Evolutionary conservation across 805 yeast genomes (phyloP).

Genomic region (Candida maris): DNA sequence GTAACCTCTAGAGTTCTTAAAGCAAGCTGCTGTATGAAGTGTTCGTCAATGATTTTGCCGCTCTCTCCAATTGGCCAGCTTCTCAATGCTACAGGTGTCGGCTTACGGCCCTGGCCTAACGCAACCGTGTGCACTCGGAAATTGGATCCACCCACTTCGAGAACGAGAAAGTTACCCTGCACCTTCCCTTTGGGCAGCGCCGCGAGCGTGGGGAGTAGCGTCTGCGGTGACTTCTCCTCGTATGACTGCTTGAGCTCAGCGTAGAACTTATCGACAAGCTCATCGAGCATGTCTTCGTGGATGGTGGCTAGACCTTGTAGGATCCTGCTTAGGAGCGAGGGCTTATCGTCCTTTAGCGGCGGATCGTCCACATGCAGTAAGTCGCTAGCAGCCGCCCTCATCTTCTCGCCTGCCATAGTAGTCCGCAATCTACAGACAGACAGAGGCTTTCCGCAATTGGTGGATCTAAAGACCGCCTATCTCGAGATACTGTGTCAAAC

Average conservation of each 20-base stretch:
- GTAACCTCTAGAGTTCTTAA: neutral
- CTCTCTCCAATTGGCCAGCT: neutral
- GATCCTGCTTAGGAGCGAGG: too few species aligned
- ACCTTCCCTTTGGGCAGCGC: neutral
- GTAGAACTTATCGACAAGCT: neutral
- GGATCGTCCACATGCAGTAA: too few species aligned
- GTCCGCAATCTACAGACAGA: too few species aligned
- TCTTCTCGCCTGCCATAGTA: too few species aligned
- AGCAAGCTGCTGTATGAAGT: neutral
- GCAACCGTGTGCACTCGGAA: constrained; percentile 34
- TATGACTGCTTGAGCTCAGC: constrained; percentile 3
- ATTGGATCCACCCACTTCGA: constrained; percentile 56
- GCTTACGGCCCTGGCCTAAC: constrained; percentile 4
- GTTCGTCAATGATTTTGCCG: neutral
- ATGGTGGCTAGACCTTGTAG: too few species aligned
- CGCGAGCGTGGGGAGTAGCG: constrained; percentile 5
- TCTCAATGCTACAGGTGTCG: neutral
- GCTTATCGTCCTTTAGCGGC: too few species aligned
- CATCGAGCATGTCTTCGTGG: too few species aligned
- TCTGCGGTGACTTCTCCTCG: neutral
- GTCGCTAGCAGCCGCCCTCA: too few species aligned
- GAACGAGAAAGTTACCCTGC: constrained; percentile 33
- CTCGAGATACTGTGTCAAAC: too few species aligned
- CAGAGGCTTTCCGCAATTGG: too few species aligned
- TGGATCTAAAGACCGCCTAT: too few species aligned